A percentile compares a stretch with the other conserved stretches of the same genome.
Conservation (phyloP, 257 asterid species). For the Orobanche coerulescens region DNA sequence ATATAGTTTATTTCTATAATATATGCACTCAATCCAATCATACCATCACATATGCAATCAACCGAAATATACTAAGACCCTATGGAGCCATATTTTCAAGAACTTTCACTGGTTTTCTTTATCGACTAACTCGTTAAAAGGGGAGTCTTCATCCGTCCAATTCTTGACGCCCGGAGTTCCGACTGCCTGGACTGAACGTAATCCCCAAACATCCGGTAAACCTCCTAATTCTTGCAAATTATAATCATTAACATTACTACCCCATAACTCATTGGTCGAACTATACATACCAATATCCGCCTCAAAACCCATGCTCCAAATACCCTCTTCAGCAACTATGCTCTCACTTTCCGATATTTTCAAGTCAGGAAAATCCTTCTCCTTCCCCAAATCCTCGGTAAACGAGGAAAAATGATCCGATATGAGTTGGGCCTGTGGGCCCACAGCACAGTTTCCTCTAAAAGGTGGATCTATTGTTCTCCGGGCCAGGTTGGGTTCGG, state of each 20-base stretch:
- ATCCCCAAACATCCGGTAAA: conserved; percentile 47
- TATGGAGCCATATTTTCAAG: conserved; percentile 26
- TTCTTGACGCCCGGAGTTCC: conserved; percentile 41
- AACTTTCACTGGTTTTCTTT: conserved; percentile 25
- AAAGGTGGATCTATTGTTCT: conserved; percentile 8
- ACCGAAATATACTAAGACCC: conserved; percentile 25
- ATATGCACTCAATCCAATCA: conserved; percentile 11
- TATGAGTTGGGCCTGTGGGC: conserved; percentile 18
- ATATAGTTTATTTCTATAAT: neutral
- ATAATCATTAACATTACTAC: conserved; percentile 26
- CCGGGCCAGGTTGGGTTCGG: neutral
- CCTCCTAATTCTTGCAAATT: conserved; percentile 40
- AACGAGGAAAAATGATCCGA: conserved; percentile 34
- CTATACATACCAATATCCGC: conserved; percentile 32
- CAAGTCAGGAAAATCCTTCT: conserved; percentile 26
- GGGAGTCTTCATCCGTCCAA: conserved; percentile 38
- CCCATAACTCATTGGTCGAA: conserved; percentile 37
- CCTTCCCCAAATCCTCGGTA: conserved; percentile 36
- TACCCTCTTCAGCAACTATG: conserved; percentile 31
- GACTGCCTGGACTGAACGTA: conserved; percentile 35
- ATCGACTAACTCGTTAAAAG: conserved; percentile 23
- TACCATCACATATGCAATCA: conserved; percentile 1
- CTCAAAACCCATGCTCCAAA: conserved; percentile 43
- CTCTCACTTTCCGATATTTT: conserved; percentile 27
- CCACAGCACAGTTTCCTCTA: conserved; percentile 38